These are phyloP conservation scores for Phytophthora quininea DNA, from an alignment of 352 stramenopile genomes.

Conservation along the genomic window DNA sequence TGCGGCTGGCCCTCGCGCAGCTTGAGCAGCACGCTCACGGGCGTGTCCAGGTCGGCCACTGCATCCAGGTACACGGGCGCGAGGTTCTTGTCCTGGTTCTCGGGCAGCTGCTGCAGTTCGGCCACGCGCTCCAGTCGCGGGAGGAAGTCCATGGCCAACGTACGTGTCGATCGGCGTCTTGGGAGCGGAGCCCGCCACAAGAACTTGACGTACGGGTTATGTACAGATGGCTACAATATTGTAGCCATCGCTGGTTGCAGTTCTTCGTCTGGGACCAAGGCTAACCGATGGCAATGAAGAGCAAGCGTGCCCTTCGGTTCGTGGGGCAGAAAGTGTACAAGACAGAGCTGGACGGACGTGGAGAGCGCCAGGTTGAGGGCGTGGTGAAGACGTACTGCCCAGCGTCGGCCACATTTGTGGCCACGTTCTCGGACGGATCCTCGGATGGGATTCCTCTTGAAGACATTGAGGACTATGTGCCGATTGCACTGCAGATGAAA, in stretches of 20 bases:
- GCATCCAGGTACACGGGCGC: conserved; percentile 85
- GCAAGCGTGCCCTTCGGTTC: not conserved
- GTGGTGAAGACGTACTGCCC: conserved; percentile 16
- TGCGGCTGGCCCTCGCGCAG: conserved; percentile 77
- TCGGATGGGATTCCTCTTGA: conserved; percentile 12
- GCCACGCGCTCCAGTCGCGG: conserved; percentile 67
- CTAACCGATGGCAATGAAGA: not conserved
- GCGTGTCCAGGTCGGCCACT: conserved; percentile 87
- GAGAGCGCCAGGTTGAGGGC: conserved; percentile 11
- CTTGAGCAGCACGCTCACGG: conserved; percentile 90
- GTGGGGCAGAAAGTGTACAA: conserved; percentile 22
- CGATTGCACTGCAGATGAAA: conserved; percentile 8
- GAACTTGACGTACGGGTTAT: not conserved
- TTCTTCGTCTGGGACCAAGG: not conserved
- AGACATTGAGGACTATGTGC: conserved; percentile 26
- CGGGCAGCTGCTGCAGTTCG: conserved; percentile 54
- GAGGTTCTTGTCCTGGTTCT: conserved; percentile 86
- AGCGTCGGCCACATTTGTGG: conserved; percentile 5
- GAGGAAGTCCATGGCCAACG: conserved; percentile 55
- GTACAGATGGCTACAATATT: conserved; percentile 17
- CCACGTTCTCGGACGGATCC: conserved; percentile 22
- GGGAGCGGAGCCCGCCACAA: not conserved
- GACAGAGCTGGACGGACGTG: not conserved
- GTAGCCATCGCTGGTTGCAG: not conserved
- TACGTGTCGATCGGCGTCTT: not conserved